These are phyloP conservation scores for Zygotorulaspora mrakii DNA, from an alignment of 1,139 yeast species.

Conservation along the genomic window DNA sequence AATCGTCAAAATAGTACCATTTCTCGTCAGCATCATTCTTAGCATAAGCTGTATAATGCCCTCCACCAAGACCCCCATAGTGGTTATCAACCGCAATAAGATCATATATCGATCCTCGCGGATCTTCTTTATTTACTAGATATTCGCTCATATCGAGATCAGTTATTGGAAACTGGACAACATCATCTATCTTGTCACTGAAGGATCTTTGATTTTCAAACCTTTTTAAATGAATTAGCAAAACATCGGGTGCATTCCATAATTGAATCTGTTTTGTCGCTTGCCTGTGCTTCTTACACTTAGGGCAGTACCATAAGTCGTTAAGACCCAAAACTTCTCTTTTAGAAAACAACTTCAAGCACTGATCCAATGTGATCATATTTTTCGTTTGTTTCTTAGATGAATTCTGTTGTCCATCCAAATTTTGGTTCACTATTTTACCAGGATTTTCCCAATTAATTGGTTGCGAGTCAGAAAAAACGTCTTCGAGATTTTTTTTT, in stretches of 20 bases:
- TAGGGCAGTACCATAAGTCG: conserved; percentile 93
- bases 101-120: conserved; percentile 57
- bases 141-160: conserved; percentile 69
- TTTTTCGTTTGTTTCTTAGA: conserved; percentile 43
- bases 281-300: conserved; percentile 81
- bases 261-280: conserved; percentile 89
- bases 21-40: conserved; percentile 70
- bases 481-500: conserved; percentile 44
- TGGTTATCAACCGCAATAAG: conserved; percentile 92
- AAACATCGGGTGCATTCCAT: conserved; percentile 88
- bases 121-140: conserved; percentile 43
- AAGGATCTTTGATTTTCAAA: conserved; percentile 82
- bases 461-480: conserved; percentile 47
- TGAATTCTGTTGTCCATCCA: conserved; percentile 45
- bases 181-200: conserved; percentile 83
- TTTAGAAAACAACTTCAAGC: conserved; percentile 69
- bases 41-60: conserved; percentile 91
- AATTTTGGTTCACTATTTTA: conserved; percentile 49
- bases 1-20: conserved; percentile 93
- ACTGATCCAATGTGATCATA: conserved; percentile 66
- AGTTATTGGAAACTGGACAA: conserved; percentile 82
- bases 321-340: conserved; percentile 85
- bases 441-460: conserved; percentile 56
- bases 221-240: conserved; percentile 85
- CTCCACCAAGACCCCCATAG: conserved; percentile 95